Percentiles rank a stretch among this genome's conserved stretches.
These are phyloP conservation scores for Tephrocybe sp. DNA, from an alignment of 768 basidiomycete genomes.

Conservation along the genomic window DNA sequence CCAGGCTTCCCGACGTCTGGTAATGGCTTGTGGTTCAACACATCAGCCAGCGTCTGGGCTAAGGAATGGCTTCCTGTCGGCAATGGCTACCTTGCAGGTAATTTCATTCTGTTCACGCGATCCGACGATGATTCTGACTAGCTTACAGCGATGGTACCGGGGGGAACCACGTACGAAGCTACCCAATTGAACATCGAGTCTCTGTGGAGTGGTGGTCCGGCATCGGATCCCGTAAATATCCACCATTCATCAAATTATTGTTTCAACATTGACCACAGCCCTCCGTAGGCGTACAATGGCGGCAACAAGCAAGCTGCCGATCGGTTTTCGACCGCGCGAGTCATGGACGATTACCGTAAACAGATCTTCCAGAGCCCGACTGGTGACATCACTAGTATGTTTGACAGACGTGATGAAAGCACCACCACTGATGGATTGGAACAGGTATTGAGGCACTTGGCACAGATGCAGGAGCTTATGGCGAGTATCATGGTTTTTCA, in stretches of 20 bases:
- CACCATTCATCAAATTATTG: not conserved
- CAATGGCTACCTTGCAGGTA: slow-evolving; percentile 71
- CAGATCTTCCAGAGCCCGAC: slow-evolving; percentile 57
- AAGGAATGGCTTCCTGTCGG: slow-evolving; percentile 68
- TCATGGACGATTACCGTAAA: slow-evolving; percentile 54
- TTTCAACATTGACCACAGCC: not conserved
- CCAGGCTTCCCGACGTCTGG: slow-evolving; percentile 65
- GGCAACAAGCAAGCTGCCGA: slow-evolving; percentile 59
- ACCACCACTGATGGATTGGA: not conserved
- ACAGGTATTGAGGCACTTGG: slow-evolving; percentile 57
- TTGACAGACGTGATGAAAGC: not conserved
- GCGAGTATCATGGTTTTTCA: slow-evolving; percentile 32
- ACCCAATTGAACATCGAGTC: slow-evolving; percentile 76
- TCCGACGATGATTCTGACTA: not conserved
- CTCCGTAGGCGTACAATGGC: slow-evolving; percentile 60
- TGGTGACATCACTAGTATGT: slow-evolving; percentile 59
- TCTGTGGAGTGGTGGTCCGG: slow-evolving; percentile 75
- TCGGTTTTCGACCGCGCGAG: slow-evolving; percentile 39
- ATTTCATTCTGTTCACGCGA: slow-evolving; percentile 14
- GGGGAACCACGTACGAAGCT: slow-evolving; percentile 57
- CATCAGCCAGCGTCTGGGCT: slow-evolving; percentile 54
- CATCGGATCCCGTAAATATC: slow-evolving; percentile 56
- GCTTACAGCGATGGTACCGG: slow-evolving; percentile 59
- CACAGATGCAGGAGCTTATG: slow-evolving; percentile 59
- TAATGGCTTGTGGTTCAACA: slow-evolving; percentile 74